A percentile compares a stretch with the other conserved stretches of the same genome.
phyloP scores from a whole-genome alignment of 371 early-diverging fungal genomes.

The Neoconidiobolus thromboides region DNA sequence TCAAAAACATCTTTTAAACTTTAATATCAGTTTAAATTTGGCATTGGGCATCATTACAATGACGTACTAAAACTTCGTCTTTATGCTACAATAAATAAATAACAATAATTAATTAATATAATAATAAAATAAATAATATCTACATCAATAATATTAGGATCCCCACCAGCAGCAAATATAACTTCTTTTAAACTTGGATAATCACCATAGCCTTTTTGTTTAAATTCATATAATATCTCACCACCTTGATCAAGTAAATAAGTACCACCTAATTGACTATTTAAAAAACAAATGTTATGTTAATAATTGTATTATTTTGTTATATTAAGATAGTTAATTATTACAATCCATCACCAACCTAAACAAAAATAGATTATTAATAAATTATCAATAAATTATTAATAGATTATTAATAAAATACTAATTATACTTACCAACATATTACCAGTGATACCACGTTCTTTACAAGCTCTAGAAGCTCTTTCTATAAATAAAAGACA shows the following conservation, averaged over 20 bases:
- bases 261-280: background rate
- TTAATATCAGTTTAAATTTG: no score
- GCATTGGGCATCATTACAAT: no score
- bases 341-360: background rate
- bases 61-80: no score
- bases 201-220: background rate
- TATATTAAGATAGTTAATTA: background rate
- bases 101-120: no score
- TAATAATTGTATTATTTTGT: no score
- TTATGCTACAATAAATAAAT: no score
- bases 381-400: background rate
- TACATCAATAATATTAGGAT: background rate
- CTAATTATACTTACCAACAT: background rate
- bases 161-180: background rate
- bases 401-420: background rate
- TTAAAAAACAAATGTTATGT: no score
- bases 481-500: background rate
- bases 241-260: background rate
- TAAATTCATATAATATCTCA: background rate
- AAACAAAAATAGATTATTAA: background rate
- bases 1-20: no score
- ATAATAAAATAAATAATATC: no score
- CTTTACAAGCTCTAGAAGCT: background rate
- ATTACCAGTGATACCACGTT: background rate
- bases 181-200: background rate